Evolutionary conservation across 352 stramenopile species (phyloP).

Genomic region (Globisporangium paroecandrum): DNA sequence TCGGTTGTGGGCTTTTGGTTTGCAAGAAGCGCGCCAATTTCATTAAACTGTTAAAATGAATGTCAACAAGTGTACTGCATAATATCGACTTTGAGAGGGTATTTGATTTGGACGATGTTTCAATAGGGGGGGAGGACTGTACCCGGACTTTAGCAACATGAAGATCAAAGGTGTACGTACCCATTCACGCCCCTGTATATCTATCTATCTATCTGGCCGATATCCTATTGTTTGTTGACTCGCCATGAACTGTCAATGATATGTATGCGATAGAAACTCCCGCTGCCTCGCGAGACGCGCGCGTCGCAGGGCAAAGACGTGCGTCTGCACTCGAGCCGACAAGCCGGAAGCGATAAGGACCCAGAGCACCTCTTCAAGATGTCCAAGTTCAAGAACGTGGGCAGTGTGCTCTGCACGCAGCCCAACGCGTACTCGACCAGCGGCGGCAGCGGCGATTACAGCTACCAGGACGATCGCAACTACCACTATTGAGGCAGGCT

Average conservation of each 20-base stretch:
- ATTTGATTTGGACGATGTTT: too few relatives aligned
- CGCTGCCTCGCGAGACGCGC: constrained; percentile 66
- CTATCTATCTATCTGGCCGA: too few relatives aligned
- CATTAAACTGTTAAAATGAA: too few relatives aligned
- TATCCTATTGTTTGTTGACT: not conserved
- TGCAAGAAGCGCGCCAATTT: too few relatives aligned
- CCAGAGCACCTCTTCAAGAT: constrained; percentile 64
- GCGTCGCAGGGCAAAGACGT: constrained; percentile 67
- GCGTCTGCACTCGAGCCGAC: constrained; percentile 34
- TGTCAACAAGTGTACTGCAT: too few relatives aligned
- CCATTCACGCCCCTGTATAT: not conserved
- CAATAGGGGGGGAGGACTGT: too few relatives aligned
- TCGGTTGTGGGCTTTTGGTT: too few relatives aligned
- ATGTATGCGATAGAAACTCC: constrained; percentile 50
- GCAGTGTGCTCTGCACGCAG: constrained; percentile 62
- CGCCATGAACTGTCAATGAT: not conserved
- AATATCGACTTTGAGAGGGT: too few relatives aligned
- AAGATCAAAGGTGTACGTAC: constrained; percentile 71
- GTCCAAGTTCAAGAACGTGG: constrained; percentile 84
- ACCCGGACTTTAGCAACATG: constrained; percentile 77
- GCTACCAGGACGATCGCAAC: constrained; percentile 15
- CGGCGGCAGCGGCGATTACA: constrained; percentile 5
- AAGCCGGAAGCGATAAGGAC: constrained; percentile 27
- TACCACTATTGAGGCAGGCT: not conserved
- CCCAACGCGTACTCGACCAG: constrained; percentile 25